Conservation (phyloP, 305 asterid species). For the Stenogyne calaminthoides region DNA sequence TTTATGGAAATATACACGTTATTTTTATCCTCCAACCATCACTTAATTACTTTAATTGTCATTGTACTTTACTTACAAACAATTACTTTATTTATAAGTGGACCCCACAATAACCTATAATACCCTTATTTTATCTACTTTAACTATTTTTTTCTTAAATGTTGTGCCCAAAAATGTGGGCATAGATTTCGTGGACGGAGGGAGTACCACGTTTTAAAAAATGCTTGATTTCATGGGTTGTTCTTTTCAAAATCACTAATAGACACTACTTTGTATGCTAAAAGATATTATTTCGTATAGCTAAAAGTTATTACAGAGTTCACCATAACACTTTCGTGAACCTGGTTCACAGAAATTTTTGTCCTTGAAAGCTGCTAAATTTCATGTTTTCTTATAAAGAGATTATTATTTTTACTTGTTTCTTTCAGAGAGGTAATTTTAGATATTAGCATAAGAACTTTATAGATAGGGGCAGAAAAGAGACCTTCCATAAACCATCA, state of each 20-base stretch:
- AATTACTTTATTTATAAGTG: no score
- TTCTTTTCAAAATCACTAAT: not conserved
- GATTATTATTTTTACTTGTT: not conserved
- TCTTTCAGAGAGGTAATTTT: not conserved
- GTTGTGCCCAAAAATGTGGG: no score
- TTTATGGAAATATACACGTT: no score
- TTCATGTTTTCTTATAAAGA: not conserved
- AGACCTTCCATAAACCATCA: constrained; percentile 97
- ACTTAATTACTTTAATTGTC: no score
- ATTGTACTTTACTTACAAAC: no score
- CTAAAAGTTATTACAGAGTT: not conserved
- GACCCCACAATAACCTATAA: no score
- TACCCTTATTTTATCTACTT: no score
- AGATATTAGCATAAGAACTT: not conserved
- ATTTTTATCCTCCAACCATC: no score
- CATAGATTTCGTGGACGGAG: no score
- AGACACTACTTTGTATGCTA: no score
- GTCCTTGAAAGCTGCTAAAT: not conserved
- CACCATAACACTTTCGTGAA: no score
- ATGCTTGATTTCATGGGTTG: not conserved
- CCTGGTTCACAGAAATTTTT: not conserved
- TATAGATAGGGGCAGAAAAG: constrained; percentile 10
- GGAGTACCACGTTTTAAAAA: not conserved
- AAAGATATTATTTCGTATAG: not conserved
- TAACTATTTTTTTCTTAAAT: no score